Evolutionary conservation across 2,329 filamentous ascomycete species (phyloP).

Genomic region (Byssochlamys sp.): DNA sequence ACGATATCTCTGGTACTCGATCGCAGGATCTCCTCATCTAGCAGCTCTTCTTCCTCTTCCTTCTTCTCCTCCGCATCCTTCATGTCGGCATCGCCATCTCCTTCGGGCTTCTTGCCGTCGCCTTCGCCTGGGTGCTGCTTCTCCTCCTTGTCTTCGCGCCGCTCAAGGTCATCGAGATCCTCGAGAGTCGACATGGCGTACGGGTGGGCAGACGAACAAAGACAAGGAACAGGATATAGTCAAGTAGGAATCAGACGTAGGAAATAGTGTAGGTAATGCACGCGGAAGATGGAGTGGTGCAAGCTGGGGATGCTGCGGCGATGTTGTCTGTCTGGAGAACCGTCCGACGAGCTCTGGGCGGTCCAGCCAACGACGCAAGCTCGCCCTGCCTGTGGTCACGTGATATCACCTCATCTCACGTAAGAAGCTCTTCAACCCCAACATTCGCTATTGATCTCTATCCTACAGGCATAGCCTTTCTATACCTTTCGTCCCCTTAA

Average conservation of each 20-base stretch:
- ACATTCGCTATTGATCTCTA: not conserved
- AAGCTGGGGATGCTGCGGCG: not conserved
- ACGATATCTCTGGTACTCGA: conserved; percentile 91
- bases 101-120: conserved; percentile 47
- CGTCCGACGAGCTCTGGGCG: not conserved
- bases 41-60: conserved; percentile 64
- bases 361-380: conserved; percentile 1
- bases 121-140: conserved; percentile 49
- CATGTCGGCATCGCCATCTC: conserved; percentile 78
- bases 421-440: not conserved
- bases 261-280: not conserved
- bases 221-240: not conserved
- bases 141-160: conserved; percentile 58
- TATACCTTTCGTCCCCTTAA: not conserved
- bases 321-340: conserved; percentile 1
- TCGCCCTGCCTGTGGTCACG: conserved; percentile 1
- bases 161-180: conserved; percentile 82
- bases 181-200: conserved; percentile 75
- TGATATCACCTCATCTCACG: not conserved
- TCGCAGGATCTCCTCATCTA: conserved; percentile 87
- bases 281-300: not conserved
- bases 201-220: not conserved
- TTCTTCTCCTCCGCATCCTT: conserved; percentile 63
- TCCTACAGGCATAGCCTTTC: not conserved
- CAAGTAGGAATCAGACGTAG: not conserved